Base-by-base conservation (phyloP, 768 basidiomycete genomes). In the Amanita jacksonii region DNA sequence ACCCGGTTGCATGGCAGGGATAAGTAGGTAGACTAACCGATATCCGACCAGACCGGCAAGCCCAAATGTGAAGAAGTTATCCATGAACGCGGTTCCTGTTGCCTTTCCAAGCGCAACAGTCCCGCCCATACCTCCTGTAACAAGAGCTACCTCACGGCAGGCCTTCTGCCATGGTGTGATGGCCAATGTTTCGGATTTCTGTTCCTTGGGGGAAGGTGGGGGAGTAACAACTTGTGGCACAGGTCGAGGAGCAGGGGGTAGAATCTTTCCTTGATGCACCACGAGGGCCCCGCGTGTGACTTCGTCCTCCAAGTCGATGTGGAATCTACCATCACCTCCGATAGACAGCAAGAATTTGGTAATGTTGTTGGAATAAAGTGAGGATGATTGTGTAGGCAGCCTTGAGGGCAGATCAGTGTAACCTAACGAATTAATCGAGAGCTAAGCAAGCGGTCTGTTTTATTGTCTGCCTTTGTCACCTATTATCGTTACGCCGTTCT, bases 351-450 rank as follows among this genome's bases (percentile, higher is more conserved):
- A 70, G 63, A 92, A 91, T 58, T 92, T 92, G 28, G 84, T 81
- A 50, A 92, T 80, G 55, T 92, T 92, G 62, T 92, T 92, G 5
- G 89, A 92, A 59, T 92, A 92, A 5, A 92, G 65, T 3, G 86
- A 88, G 3, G 85, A 88, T 4, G 87, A 87, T 54, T 92, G 89
- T 0, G 89, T 92, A 12, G 89, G 89, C 27, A 92, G 65, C 30
- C 89, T 76, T n/a, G 87, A 89, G 5, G 88, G 82, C 38, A 91
- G 67, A 61, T 92, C 89, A 38, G 84, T 81, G 57, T 86, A 87
- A 31, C 85, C 85, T 87, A 51, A 1, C 7, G 7, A 12, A 28
- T 28, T 28, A 12, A 6, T 6, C 27, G 12, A 28, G 27, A 36
- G 22, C 50, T 38, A 16, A 16, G 36, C 38, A 19, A 38, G 49